phyloP scores from a whole-genome alignment of 495 filamentous ascomycete genomes.

The Penicillium angulare region DNA sequence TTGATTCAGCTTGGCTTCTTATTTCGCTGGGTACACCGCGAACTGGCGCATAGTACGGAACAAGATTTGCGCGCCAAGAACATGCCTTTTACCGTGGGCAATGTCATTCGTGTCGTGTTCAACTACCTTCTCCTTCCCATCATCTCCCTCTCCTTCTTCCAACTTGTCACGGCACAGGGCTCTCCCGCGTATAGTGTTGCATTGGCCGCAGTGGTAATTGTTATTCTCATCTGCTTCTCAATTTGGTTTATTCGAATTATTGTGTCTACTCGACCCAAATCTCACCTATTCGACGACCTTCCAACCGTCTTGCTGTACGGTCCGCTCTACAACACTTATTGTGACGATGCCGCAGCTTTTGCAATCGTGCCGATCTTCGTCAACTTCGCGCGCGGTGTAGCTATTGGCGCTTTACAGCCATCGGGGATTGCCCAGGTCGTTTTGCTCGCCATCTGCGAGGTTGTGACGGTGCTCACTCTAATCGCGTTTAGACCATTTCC shows the following conservation, averaged over 20 bases:
- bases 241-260: constrained; percentile 80
- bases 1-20: constrained; percentile 76
- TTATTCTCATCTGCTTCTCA: constrained; percentile 67
- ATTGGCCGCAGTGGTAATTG: constrained; percentile 69
- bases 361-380: constrained; percentile 81
- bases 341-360: constrained; percentile 83
- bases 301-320: constrained; percentile 87
- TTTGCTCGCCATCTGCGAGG: constrained; percentile 88
- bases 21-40: constrained; percentile 69
- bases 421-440: constrained; percentile 91
- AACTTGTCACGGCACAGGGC: constrained; percentile 70
- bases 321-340: constrained; percentile 96
- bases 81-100: constrained; percentile 86
- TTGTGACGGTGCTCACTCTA: constrained; percentile 83
- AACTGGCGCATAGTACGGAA: constrained; percentile 66
- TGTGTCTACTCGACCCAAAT: constrained; percentile 72
- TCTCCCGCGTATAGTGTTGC: constrained; percentile 69
- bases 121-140: constrained; percentile 89
- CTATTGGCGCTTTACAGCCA: constrained; percentile 88
- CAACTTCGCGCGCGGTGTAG: constrained; percentile 80
- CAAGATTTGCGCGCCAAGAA: constrained; percentile 90
- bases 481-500: constrained; percentile 89
- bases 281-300: constrained; percentile 88
- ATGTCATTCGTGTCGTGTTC: constrained; percentile 82
- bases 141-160: constrained; percentile 82